Base-by-base conservation (phyloP, 1,284 basidiomycete species). In the Fomitopsis schrenkii region DNA sequence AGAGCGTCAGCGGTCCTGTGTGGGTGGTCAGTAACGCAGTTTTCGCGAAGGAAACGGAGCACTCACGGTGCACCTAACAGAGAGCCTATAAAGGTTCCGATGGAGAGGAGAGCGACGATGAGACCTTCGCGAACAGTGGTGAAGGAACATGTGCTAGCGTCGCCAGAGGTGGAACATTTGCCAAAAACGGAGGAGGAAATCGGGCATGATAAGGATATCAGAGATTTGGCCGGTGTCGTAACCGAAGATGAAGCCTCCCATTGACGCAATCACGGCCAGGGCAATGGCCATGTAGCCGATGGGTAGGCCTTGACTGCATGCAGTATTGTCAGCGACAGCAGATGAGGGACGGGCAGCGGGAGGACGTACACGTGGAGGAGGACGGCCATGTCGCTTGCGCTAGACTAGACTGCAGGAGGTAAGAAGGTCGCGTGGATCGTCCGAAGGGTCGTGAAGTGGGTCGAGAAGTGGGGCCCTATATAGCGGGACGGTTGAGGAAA, bases 221-320 rank as follows among this genome's bases (percentile, higher is more conserved):
- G 84, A 85, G 64, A 93, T 92, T 72, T 92, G 90, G 46, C 91
- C 90, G 1, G 90, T 90, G 72, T 90, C 89, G 67, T 88, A 89
- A 63, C 86, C 87, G 66, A 90, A 89, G 66, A 91, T 88, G 75
- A 90, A 91, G 57, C 90, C 90, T 63, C 90, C 91, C 83, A 92
- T 91, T 58, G 84, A 87, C 46, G 90, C 88, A 35, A 93, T 74
- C 52, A 87, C 68, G 62, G 88, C 89, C 61, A 91, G 77, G 75
- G 85, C 79, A 70, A 91, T 82, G 61, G 89, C 81, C 58, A 85
- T 79, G 69, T 76, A 78, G 63, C 86, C 85, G 59, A 87, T 83
- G 67, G 85, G 86, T 59, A 77, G 67, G 53, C 74, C 75, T 64
- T 76, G 67, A 35, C 74, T 75, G 68, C n/a, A 42, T 19, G 19